phyloP scores from a whole-genome alignment of 1,284 basidiomycete genomes.

The Heliocybe sulcata region DNA sequence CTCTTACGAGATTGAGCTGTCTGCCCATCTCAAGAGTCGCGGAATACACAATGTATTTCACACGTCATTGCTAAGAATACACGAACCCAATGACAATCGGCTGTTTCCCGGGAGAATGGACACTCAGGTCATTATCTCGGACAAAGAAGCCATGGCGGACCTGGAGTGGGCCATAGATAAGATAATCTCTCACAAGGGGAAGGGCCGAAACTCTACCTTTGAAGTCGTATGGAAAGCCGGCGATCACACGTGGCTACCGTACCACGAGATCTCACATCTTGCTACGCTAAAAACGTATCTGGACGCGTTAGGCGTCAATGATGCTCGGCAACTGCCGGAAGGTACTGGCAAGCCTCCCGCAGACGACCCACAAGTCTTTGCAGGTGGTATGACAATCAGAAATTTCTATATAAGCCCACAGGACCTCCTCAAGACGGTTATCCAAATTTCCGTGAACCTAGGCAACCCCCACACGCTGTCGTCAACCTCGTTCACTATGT shows the following conservation, averaged over 20 bases:
- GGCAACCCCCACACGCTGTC: background rate
- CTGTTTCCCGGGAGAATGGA: constrained; percentile 11
- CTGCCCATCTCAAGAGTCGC: constrained; percentile 15
- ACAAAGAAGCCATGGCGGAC: background rate
- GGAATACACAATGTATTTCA: constrained; percentile 26
- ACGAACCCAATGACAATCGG: constrained; percentile 22
- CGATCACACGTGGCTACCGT: constrained; percentile 9
- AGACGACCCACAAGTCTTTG: constrained; percentile 8
- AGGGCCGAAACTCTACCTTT: constrained; percentile 5
- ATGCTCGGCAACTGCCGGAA: constrained; percentile 4
- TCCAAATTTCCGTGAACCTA: background rate
- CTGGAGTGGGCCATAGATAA: constrained; percentile 14
- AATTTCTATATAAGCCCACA: background rate
- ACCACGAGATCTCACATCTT: constrained; percentile 9
- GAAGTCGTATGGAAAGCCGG: constrained; percentile 11
- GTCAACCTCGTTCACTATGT: background rate
- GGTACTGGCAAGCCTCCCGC: constrained; percentile 1
- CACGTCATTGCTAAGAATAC: constrained; percentile 18
- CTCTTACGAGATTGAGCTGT: constrained; percentile 20
- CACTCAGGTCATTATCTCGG: constrained; percentile 1
- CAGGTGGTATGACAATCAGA: background rate
- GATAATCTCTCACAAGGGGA: constrained; percentile 4
- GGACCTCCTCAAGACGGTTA: background rate
- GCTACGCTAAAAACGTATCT: constrained; percentile 11
- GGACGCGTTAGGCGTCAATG: constrained; percentile 6